Conservation (phyloP, 1,284 basidiomycete species). For the Fomes fomentarius region DNA sequence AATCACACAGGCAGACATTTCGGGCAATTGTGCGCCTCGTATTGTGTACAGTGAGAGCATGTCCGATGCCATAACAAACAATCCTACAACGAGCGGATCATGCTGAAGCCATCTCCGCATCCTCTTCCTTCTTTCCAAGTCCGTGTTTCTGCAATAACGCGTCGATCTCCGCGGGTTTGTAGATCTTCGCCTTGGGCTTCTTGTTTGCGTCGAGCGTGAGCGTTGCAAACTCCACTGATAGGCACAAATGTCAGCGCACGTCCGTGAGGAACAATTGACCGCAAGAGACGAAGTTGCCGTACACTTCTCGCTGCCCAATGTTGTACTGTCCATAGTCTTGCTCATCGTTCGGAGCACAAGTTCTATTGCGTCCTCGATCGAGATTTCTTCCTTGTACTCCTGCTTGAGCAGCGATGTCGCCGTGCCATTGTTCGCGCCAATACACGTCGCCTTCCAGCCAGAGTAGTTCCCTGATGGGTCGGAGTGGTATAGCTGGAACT, state of each 20-base stretch:
- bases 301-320: slow-evolving; percentile 94
- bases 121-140: slow-evolving; percentile 85
- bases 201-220: slow-evolving; percentile 86
- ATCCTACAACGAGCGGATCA: slow-evolving; percentile 33
- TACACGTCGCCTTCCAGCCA: slow-evolving; percentile 99
- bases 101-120: slow-evolving; percentile 65
- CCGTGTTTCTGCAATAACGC: slow-evolving; percentile 83
- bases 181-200: slow-evolving; percentile 90
- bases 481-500: slow-evolving; percentile 98
- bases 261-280: not conserved
- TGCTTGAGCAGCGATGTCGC: slow-evolving; percentile 95
- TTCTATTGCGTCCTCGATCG: slow-evolving; percentile 88
- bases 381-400: slow-evolving; percentile 97
- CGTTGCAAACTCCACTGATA: slow-evolving; percentile 94
- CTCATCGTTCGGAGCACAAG: slow-evolving; percentile 95
- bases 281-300: slow-evolving; percentile 37
- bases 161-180: slow-evolving; percentile 90
- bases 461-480: slow-evolving; percentile 99
- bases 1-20: not conserved
- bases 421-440: slow-evolving; percentile 96
- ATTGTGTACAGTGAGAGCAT: slow-evolving; percentile 13
- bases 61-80: slow-evolving; percentile 6
- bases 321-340: slow-evolving; percentile 99
- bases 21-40: not conserved
- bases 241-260: not conserved